These are phyloP conservation scores for Globomyces sp. DNA, from an alignment of 371 early-diverging fungal genomes.

Conservation along the genomic window DNA sequence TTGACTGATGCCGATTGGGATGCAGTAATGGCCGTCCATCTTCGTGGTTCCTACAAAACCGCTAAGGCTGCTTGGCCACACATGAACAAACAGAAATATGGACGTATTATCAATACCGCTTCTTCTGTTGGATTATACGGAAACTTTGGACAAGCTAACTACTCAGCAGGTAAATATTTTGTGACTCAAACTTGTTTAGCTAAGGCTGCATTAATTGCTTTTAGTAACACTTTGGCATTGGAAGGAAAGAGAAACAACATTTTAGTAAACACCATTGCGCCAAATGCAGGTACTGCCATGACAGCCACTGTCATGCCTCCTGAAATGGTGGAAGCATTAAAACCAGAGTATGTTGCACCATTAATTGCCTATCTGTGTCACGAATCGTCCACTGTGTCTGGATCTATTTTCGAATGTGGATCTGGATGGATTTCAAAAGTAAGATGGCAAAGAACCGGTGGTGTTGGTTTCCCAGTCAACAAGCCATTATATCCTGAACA, in stretches of 20 bases:
- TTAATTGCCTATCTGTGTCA: conserved; percentile 67
- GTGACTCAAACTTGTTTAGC: conserved; percentile 31
- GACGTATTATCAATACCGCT: conserved; percentile 64
- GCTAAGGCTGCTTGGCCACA: conserved; percentile 73
- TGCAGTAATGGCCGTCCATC: conserved; percentile 64
- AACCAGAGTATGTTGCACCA: conserved; percentile 80
- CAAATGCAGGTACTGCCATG: conserved; percentile 77
- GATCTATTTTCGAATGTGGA: conserved; percentile 71
- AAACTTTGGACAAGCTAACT: conserved; percentile 99
- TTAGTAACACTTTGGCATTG: conserved; percentile 71
- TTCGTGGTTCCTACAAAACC: conserved; percentile 70
- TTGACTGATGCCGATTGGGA: conserved; percentile 75
- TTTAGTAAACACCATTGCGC: conserved; percentile 69
- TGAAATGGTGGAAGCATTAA: conserved; percentile 74
- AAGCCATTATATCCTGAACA: conserved; percentile 61
- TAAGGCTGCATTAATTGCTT: conserved; percentile 69
- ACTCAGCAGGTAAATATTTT: conserved; percentile 48
- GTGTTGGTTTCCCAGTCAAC: conserved; percentile 64
- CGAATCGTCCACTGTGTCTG: conserved; percentile 55
- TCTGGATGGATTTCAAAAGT: conserved; percentile 70
- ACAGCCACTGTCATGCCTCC: conserved; percentile 78
- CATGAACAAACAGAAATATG: conserved; percentile 71
- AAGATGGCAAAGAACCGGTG: conserved; percentile 70
- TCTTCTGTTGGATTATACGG: conserved; percentile 98
- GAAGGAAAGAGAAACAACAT: conserved; percentile 71